These are phyloP conservation scores for Vitis hybrid DNA, from an alignment of 177 flowering plant species.

Conservation along the genomic window DNA sequence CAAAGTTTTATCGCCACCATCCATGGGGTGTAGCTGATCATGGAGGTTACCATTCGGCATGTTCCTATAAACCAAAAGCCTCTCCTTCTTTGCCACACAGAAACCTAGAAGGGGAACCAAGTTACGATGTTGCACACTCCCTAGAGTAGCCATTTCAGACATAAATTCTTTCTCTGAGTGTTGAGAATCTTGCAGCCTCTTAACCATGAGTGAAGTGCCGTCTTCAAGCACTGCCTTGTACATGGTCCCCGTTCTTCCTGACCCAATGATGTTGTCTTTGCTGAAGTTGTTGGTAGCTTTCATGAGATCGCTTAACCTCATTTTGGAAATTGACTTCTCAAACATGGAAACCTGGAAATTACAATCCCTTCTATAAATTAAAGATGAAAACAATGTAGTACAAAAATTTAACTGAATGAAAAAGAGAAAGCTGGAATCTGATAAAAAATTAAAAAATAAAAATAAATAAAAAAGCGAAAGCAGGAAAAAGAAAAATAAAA, in stretches of 20 bases:
- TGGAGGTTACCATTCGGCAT: slow-evolving; percentile 63
- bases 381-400: not conserved
- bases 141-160: slow-evolving; percentile 82
- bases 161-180: slow-evolving; percentile 72
- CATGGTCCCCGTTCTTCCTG: slow-evolving; percentile 80
- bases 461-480: not conserved
- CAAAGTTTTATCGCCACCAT: slow-evolving; percentile 29
- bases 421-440: not conserved
- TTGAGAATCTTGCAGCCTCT: slow-evolving; percentile 78
- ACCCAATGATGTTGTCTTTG: slow-evolving; percentile 65
- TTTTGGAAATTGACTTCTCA: slow-evolving; percentile 65
- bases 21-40: slow-evolving; percentile 44
- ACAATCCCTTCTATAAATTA: not conserved
- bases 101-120: slow-evolving; percentile 79
- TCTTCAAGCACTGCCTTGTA: slow-evolving; percentile 71
- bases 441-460: not conserved
- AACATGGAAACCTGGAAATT: slow-evolving; percentile 73
- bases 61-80: slow-evolving; percentile 59
- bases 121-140: slow-evolving; percentile 62
- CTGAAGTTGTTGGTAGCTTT: slow-evolving; percentile 72
- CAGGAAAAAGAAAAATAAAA: not conserved
- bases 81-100: slow-evolving; percentile 64
- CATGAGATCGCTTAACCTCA: slow-evolving; percentile 76
- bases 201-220: slow-evolving; percentile 62
- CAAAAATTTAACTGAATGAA: not conserved